These are phyloP conservation scores for Bothriochloa decipiens DNA, from an alignment of 176 grass and related monocot species.

Conservation along the genomic window DNA sequence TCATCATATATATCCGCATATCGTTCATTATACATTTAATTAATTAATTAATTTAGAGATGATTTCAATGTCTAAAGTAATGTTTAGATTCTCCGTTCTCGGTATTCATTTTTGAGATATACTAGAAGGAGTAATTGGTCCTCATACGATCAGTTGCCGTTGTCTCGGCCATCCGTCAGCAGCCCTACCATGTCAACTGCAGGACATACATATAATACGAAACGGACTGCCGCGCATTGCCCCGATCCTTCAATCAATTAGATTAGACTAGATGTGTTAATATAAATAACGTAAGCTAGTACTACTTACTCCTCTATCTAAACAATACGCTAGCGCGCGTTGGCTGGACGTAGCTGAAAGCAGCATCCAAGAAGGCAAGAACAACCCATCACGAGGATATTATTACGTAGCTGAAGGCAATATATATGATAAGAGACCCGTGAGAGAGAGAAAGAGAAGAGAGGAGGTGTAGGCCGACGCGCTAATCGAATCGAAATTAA, in stretches of 20 bases:
- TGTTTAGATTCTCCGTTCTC: too few relatives aligned
- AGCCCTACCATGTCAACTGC: constrained; percentile 3
- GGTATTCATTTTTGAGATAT: too few relatives aligned
- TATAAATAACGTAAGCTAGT: background rate
- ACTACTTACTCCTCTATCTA: background rate
- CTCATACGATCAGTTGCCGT: too few relatives aligned
- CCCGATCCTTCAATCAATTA: background rate
- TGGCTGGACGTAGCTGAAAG: background rate
- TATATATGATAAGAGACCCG: too few relatives aligned
- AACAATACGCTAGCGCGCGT: background rate
- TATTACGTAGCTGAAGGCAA: background rate
- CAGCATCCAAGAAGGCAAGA: background rate
- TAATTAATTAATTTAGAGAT: too few relatives aligned
- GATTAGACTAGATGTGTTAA: background rate
- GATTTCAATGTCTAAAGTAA: too few relatives aligned
- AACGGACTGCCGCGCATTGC: background rate
- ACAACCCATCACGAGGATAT: too few relatives aligned
- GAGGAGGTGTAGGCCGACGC: background rate
- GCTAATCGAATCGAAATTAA: background rate
- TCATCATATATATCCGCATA: too few relatives aligned
- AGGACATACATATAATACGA: background rate
- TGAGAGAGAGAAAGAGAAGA: too few relatives aligned
- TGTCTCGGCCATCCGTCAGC: background rate
- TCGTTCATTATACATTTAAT: too few relatives aligned
- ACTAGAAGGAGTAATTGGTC: too few relatives aligned